Percentiles rank a stretch among this genome's conserved stretches.
Conservation (phyloP, 371 early-diverging fungal species). For the Mucor saturninus region DNA sequence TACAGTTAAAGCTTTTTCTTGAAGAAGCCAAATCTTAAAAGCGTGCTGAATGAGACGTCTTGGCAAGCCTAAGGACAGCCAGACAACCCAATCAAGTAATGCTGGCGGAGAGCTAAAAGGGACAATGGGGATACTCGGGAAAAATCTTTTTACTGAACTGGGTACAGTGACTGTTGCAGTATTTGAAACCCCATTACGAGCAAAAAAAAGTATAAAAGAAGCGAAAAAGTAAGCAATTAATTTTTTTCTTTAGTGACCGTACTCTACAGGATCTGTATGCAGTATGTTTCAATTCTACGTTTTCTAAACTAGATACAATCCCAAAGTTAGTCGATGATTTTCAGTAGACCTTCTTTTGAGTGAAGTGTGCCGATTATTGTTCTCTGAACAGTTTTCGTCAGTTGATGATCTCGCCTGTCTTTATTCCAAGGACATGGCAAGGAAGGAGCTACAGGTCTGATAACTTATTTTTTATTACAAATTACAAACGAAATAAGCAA, state of each 20-base stretch:
- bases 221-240: constrained; percentile 23
- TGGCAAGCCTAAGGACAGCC: too few species aligned
- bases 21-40: too few species aligned
- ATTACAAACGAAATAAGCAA: not conserved
- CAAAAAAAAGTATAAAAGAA: constrained; percentile 27
- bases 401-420: constrained; percentile 58
- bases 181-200: too few species aligned
- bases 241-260: constrained; percentile 54
- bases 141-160: too few species aligned
- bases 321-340: constrained; percentile 52
- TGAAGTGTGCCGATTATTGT: constrained; percentile 44
- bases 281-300: constrained; percentile 57
- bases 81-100: too few species aligned
- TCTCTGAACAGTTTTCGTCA: constrained; percentile 33
- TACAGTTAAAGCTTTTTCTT: too few species aligned
- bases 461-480: constrained; percentile 28
- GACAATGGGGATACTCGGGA: too few species aligned
- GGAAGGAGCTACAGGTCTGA: constrained; percentile 53
- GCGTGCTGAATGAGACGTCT: too few species aligned
- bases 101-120: too few species aligned
- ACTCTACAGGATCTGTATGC: constrained; percentile 62
- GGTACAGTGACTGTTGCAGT: not conserved
- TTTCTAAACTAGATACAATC: constrained; percentile 53
- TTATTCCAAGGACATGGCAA: constrained; percentile 46
- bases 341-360: constrained; percentile 50